Evolutionary conservation across 108 stramenopile species (phyloP), one percentile per base, ranked within the genome.

Genomic region (Discostella pseudostelligera): DNA sequence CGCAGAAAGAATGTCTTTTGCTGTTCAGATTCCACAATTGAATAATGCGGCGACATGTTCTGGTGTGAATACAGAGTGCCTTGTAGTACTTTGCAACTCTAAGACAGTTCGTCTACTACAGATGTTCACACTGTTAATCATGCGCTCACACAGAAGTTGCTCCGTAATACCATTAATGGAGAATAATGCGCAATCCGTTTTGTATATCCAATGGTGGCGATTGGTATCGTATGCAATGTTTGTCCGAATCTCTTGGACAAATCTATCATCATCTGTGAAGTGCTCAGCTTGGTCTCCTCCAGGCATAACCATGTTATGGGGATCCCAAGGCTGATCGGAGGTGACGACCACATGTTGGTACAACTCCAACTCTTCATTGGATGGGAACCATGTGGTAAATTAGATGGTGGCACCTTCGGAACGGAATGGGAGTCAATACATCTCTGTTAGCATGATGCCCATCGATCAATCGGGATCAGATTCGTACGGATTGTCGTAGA

Each of bases 41-140:
- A 69, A 71, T 25, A 56, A 4, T 17, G 45, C n/a, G 0, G 73
- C 46, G 0, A 80, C 13, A 14, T 39, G 58, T 19, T 72, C 73
- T 9, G 63, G 43, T 8, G 73, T 67, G 1, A 59, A 20, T 1
- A 42, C n/a, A 21, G 55, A 40, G 28, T 74, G 72, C 13, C 72
- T 25, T 16, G 61, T 62, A 20, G n/a, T 29, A 7, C 39, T 42
- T 2, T 17, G 5, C 28, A 48, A 45, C n/a, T 39, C 56, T 4
- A 5, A 1, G n/a, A 43, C 10, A 4, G 3, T 4, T 8, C n/a
- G 9, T 2, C 2, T 16, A 11, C n/a, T 2, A 8, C 12, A 1
- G 4, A 43, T 43, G 42, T 43, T 43, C 14, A 43, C 10, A 2
- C n/a, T 43, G 14, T 12, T n/a, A 8, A 43, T 43, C 42, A 43